phyloP scores from a whole-genome alignment of 2,329 filamentous ascomycete genomes.

The Periconia digitata region DNA sequence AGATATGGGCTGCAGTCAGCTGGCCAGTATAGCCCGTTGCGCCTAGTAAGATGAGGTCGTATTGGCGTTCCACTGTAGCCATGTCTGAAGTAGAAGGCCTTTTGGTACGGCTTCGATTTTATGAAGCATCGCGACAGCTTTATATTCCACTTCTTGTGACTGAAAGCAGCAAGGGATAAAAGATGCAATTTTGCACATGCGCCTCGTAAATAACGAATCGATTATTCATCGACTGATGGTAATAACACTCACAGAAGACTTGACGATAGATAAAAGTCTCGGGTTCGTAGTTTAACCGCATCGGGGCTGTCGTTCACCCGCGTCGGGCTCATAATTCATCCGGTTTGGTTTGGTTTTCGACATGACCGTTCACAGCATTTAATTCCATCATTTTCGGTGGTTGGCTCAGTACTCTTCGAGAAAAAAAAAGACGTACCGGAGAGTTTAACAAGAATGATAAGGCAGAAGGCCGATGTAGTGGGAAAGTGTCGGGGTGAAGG shows the following conservation, averaged over 20 bases:
- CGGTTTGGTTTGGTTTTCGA: too few relatives aligned
- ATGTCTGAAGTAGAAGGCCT: neutral
- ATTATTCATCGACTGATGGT: too few relatives aligned
- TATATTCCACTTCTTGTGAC: neutral
- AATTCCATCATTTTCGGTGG: too few relatives aligned
- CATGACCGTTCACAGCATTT: too few relatives aligned
- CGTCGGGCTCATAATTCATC: neutral
- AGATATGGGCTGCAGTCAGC: conserved; percentile 12
- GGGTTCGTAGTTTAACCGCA: neutral
- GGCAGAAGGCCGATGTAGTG: too few relatives aligned
- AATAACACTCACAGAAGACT: neutral
- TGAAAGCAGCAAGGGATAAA: neutral
- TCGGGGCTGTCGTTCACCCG: too few relatives aligned
- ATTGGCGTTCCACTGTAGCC: neutral
- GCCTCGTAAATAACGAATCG: neutral
- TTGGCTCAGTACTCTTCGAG: too few relatives aligned
- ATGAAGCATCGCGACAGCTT: neutral
- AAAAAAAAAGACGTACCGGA: too few relatives aligned
- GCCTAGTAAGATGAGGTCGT: conserved; percentile 13
- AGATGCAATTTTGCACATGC: neutral
- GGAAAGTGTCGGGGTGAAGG: too few relatives aligned
- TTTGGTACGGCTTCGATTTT: neutral
- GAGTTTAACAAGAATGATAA: too few relatives aligned
- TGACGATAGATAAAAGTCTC: neutral
- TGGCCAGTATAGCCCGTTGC: conserved; percentile 14